Evolutionary conservation across 306 rosid genomes (phyloP).

Genomic region (Vicia faba): DNA sequence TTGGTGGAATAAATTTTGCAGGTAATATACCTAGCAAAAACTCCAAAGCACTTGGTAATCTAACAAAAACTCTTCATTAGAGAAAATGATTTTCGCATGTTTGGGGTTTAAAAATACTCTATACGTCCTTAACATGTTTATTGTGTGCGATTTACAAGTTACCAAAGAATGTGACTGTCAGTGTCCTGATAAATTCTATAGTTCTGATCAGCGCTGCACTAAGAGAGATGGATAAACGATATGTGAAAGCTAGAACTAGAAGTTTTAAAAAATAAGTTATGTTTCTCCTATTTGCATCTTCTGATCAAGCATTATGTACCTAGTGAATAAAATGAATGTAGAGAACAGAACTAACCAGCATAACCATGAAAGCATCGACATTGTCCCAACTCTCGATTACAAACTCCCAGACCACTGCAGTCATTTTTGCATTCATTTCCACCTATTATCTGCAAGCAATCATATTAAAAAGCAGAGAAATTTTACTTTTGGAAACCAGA

Average conservation of each 20-base stretch:
- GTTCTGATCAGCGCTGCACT: background rate
- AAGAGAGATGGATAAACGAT: conserved; percentile 25
- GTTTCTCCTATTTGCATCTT: conserved; percentile 7
- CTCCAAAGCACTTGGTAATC: background rate
- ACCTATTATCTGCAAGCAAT: conserved; percentile 64
- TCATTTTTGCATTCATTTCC: conserved; percentile 72
- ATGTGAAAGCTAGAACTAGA: conserved; percentile 8
- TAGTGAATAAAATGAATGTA: background rate
- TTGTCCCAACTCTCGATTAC: conserved; percentile 81
- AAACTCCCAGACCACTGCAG: conserved; percentile 82
- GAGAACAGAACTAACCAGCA: conserved; percentile 56
- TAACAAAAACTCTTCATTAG: conserved; percentile 7
- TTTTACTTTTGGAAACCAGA: conserved; percentile 5
- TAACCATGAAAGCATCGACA: conserved; percentile 94
- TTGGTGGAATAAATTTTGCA: conserved; percentile 7
- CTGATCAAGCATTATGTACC: conserved; percentile 14
- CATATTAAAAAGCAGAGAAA: conserved; percentile 18
- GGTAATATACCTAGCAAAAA: conserved; percentile 17
- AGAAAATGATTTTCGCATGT: conserved; percentile 4
- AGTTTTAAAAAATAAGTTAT: conserved; percentile 7
- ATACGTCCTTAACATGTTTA: background rate
- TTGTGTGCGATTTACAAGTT: conserved; percentile 20
- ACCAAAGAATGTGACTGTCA: conserved; percentile 4
- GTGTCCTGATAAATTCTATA: background rate
- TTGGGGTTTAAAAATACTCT: conserved; percentile 1